phyloP scores from a whole-genome alignment of 306 rosid genomes.

The Gynostemma pentaphyllum region DNA sequence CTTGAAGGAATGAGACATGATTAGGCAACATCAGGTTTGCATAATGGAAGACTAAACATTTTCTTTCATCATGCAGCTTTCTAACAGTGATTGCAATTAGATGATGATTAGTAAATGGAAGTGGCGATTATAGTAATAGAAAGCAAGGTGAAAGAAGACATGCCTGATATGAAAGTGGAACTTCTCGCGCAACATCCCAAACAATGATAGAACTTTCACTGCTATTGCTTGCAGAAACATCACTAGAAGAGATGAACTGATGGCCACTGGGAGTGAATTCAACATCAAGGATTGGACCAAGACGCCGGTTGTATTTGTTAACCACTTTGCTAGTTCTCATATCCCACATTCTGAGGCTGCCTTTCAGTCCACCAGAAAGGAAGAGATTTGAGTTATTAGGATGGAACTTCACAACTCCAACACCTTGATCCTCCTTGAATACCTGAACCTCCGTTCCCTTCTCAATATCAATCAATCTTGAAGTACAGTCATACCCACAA shows the following conservation, averaged over 20 bases:
- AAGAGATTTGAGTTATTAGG: slow-evolving; percentile 54
- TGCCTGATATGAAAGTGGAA: slow-evolving; percentile 86
- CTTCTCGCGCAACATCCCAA: slow-evolving; percentile 78
- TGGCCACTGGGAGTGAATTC: slow-evolving; percentile 55
- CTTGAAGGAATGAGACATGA: slow-evolving; percentile 1
- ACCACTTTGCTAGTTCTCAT: slow-evolving; percentile 50
- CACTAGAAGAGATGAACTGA: slow-evolving; percentile 74
- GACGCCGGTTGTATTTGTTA: slow-evolving; percentile 46
- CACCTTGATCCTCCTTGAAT: slow-evolving; percentile 56
- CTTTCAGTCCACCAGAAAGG: slow-evolving; percentile 75
- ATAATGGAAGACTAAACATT: neutral
- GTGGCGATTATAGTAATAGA: neutral
- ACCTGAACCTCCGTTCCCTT: slow-evolving; percentile 61
- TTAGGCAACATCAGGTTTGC: slow-evolving; percentile 2
- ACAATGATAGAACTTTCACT: slow-evolving; percentile 75
- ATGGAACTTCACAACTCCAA: slow-evolving; percentile 64
- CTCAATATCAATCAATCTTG: slow-evolving; percentile 75
- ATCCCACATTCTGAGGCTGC: slow-evolving; percentile 70
- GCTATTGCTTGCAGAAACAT: slow-evolving; percentile 52
- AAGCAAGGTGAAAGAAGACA: slow-evolving; percentile 12
- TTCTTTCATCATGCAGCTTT: neutral
- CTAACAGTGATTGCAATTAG: neutral
- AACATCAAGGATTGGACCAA: slow-evolving; percentile 73
- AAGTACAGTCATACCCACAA: slow-evolving; percentile 70
- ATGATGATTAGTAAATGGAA: neutral